Conservation (phyloP, 2,329 filamentous ascomycete genomes). For the Penicillium expansum region DNA sequence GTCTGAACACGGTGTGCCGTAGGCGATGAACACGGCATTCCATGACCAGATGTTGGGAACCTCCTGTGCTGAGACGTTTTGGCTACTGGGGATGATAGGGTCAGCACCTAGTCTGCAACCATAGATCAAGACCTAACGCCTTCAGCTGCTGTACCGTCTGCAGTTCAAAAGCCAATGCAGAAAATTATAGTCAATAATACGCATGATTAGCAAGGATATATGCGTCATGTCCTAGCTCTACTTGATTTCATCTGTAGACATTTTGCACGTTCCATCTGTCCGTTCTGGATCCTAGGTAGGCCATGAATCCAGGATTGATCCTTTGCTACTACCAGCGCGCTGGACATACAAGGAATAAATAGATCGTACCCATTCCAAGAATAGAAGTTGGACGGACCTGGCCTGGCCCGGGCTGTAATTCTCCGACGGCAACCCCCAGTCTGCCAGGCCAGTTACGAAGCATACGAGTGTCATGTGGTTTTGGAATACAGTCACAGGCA, state of each 20-base stretch:
- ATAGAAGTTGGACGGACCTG: constrained; percentile 4
- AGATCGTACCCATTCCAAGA: neutral
- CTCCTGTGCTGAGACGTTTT: neutral
- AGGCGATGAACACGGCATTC: neutral
- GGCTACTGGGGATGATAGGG: neutral
- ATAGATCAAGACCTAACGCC: constrained; percentile 3
- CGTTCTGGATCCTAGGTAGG: neutral
- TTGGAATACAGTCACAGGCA: constrained; percentile 5
- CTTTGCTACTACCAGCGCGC: neutral
- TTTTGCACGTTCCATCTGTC: neutral
- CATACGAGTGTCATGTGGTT: constrained; percentile 20
- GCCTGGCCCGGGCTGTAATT: constrained; percentile 18
- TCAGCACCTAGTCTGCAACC: neutral
- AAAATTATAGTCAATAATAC: constrained; percentile 5
- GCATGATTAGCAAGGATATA: constrained; percentile 4
- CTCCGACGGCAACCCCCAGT: constrained; percentile 12
- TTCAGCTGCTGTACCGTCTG: constrained; percentile 14
- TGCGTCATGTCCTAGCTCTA: neutral
- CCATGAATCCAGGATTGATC: neutral
- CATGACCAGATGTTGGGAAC: neutral
- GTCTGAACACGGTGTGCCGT: neutral
- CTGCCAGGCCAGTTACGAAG: constrained; percentile 18
- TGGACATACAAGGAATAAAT: neutral
- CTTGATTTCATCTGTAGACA: neutral
- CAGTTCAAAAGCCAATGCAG: constrained; percentile 16